phyloP scores from a whole-genome alignment of 2,329 filamentous ascomycete genomes.

The Xylaria sp. region DNA sequence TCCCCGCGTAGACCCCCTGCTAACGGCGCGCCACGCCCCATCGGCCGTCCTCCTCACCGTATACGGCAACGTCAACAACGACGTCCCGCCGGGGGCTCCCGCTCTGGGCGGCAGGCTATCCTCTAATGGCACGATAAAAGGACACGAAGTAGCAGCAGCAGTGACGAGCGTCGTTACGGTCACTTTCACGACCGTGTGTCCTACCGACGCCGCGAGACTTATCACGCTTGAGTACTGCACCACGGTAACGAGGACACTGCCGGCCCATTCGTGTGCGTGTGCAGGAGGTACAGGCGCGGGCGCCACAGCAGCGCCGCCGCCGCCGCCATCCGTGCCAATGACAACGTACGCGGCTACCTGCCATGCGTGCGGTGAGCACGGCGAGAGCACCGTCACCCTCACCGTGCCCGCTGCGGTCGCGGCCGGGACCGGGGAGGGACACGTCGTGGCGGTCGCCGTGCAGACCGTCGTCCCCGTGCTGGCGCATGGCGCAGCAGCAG shows the following conservation, averaged over 20 bases:
- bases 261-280: neutral
- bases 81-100: constrained; percentile 52
- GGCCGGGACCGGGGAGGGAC: constrained; percentile 28
- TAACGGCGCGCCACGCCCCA: constrained; percentile 48
- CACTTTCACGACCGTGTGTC: constrained; percentile 51
- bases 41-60: constrained; percentile 55
- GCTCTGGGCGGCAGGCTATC: constrained; percentile 43
- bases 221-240: constrained; percentile 50
- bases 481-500: neutral
- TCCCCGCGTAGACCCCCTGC: constrained; percentile 32
- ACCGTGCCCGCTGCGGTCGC: constrained; percentile 48
- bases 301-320: neutral
- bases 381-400: constrained; percentile 51
- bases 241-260: constrained; percentile 39
- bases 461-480: constrained; percentile 47
- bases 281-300: neutral
- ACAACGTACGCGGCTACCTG: constrained; percentile 48
- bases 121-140: constrained; percentile 5
- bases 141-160: neutral
- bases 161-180: constrained; percentile 47
- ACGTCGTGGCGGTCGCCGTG: constrained; percentile 37
- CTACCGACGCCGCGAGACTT: constrained; percentile 51
- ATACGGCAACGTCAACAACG: constrained; percentile 54
- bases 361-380: constrained; percentile 48
- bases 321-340: constrained; percentile 42